phyloP scores from a whole-genome alignment of 345 rosid genomes.

The Citropsis articulata region DNA sequence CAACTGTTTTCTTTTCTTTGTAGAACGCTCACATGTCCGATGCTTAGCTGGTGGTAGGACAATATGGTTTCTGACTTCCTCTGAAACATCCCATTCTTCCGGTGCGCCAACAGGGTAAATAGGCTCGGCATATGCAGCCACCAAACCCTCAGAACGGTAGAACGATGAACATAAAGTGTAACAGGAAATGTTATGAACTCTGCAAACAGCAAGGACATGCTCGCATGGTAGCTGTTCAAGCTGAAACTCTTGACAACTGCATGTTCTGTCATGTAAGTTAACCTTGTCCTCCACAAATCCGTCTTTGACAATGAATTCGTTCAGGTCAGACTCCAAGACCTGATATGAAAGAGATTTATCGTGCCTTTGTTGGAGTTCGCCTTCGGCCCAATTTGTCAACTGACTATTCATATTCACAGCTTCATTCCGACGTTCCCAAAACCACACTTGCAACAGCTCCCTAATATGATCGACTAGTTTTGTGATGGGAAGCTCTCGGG shows the following conservation, averaged over 20 bases:
- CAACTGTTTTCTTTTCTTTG: conserved; percentile 2
- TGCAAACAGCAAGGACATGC: conserved; percentile 2
- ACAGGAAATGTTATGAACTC: neutral
- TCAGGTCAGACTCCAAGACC: neutral
- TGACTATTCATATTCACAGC: conserved; percentile 1
- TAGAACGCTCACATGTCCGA: neutral
- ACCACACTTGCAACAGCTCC: neutral
- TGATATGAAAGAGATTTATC: conserved; percentile 2
- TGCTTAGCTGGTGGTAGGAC: neutral
- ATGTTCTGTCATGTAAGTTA: neutral
- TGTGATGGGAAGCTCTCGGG: conserved; percentile 3
- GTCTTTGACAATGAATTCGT: neutral
- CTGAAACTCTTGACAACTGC: neutral
- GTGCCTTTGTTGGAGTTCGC: conserved; percentile 1
- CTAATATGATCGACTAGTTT: conserved; percentile 3
- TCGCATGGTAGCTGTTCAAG: conserved; percentile 2
- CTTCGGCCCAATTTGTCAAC: conserved; percentile 7
- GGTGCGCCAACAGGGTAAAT: neutral
- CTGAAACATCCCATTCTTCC: neutral
- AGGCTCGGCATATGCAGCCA: conserved; percentile 2
- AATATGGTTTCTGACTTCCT: neutral
- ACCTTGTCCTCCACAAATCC: conserved; percentile 1
- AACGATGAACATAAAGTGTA: neutral
- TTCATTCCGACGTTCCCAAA: conserved; percentile 8
- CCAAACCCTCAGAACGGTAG: neutral